Evolutionary conservation across 495 filamentous ascomycete species (phyloP).

Genomic region (Cudoniella acicularis): DNA sequence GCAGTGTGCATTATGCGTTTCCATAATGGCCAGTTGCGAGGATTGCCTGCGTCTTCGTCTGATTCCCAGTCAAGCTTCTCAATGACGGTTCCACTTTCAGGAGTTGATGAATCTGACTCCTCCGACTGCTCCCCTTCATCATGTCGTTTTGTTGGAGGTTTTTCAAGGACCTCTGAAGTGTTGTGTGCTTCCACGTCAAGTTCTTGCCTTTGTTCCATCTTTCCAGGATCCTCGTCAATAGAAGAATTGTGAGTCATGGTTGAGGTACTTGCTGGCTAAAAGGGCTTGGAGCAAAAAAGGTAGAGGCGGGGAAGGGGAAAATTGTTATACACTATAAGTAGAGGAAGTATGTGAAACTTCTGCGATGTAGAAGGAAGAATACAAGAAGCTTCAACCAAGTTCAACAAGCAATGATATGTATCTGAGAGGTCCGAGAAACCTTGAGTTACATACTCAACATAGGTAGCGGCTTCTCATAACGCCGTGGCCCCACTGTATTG

Average conservation of each 20-base stretch:
- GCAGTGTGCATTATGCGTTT: constrained; percentile 33
- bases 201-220: not conserved
- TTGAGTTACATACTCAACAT: not conserved
- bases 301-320: too few relatives aligned
- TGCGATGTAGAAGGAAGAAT: too few relatives aligned
- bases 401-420: not conserved
- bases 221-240: not conserved
- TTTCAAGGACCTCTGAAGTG: not conserved
- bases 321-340: too few relatives aligned
- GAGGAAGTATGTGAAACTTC: too few relatives aligned
- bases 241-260: not conserved
- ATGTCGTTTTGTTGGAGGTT: not conserved
- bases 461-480: not conserved
- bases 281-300: not conserved
- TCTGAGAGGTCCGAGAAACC: too few relatives aligned
- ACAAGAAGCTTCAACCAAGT: too few relatives aligned
- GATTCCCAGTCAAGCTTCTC: constrained; percentile 13
- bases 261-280: not conserved
- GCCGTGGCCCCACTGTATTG: not conserved
- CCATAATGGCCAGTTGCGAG: constrained; percentile 38
- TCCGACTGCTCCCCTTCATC: not conserved
- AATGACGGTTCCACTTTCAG: not conserved
- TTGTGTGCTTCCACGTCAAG: not conserved
- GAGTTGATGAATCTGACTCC: not conserved
- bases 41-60: constrained; percentile 32